These are phyloP conservation scores for Microdochium trichocladiopsis DNA, from an alignment of 2,329 filamentous ascomycete genomes.

Conservation along the genomic window DNA sequence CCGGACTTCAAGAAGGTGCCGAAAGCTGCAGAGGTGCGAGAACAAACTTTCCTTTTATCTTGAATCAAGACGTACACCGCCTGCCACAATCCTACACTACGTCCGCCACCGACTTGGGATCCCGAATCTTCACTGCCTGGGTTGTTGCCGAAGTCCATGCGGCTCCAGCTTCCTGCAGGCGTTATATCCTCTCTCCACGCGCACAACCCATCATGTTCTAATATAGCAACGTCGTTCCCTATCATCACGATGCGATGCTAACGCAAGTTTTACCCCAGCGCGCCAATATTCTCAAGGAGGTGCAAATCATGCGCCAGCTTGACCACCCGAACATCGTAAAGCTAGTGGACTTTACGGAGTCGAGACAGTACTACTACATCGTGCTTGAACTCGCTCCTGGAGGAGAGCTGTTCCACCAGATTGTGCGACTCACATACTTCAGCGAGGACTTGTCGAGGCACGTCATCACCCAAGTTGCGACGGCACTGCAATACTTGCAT, in stretches of 20 bases:
- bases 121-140: slow-evolving; percentile 12
- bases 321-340: slow-evolving; percentile 96
- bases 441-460: slow-evolving; percentile 93
- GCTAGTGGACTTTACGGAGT: slow-evolving; percentile 89
- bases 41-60: slow-evolving; percentile 28
- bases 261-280: slow-evolving; percentile 50
- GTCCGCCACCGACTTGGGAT: neutral
- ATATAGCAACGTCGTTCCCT: slow-evolving; percentile 7
- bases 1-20: slow-evolving; percentile 92
- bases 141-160: slow-evolving; percentile 16
- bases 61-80: slow-evolving; percentile 3
- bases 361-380: slow-evolving; percentile 94
- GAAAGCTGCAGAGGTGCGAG: slow-evolving; percentile 94
- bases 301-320: slow-evolving; percentile 95
- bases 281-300: slow-evolving; percentile 96
- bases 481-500: slow-evolving; percentile 87
- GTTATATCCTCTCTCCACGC: slow-evolving; percentile 13
- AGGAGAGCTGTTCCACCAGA: slow-evolving; percentile 96
- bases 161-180: slow-evolving; percentile 2
- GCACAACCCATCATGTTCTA: slow-evolving; percentile 8
- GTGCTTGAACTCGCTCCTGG: slow-evolving; percentile 91
- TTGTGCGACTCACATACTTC: slow-evolving; percentile 96
- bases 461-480: slow-evolving; percentile 91
- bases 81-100: neutral
- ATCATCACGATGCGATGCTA: slow-evolving; percentile 3